A percentile compares a stretch with the other conserved stretches of the same genome.
phyloP scores from a whole-genome alignment of 352 stramenopile species.

The Globisporangium barbulae region DNA sequence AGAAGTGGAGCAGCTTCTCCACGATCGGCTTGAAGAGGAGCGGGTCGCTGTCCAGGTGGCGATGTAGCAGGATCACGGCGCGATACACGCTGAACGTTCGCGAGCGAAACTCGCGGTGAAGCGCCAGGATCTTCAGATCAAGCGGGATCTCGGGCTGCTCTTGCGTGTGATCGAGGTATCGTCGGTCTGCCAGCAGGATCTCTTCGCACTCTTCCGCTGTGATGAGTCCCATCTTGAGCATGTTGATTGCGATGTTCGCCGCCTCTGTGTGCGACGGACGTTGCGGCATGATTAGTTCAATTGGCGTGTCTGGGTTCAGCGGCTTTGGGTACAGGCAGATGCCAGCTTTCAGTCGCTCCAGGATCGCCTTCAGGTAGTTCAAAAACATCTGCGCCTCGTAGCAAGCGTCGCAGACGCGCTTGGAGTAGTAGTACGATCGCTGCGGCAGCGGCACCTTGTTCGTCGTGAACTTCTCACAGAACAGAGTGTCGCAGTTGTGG shows the following conservation, averaged over 20 bases:
- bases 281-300: constrained; percentile 88
- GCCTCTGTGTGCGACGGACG: constrained; percentile 74
- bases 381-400: constrained; percentile 83
- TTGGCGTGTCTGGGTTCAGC: constrained; percentile 79
- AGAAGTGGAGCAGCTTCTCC: constrained; percentile 81
- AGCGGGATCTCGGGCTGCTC: constrained; percentile 84
- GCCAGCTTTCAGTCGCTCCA: constrained; percentile 79
- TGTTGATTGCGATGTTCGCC: constrained; percentile 84
- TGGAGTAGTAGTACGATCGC: constrained; percentile 76
- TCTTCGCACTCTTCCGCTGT: constrained; percentile 87
- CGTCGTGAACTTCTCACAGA: constrained; percentile 79
- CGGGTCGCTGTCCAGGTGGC: constrained; percentile 81
- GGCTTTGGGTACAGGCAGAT: constrained; percentile 86
- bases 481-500: constrained; percentile 75
- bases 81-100: constrained; percentile 81
- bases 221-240: constrained; percentile 80
- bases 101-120: constrained; percentile 86
- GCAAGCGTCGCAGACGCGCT: constrained; percentile 84
- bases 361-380: constrained; percentile 83
- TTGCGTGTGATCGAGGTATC: constrained; percentile 80
- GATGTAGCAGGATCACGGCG: constrained; percentile 82
- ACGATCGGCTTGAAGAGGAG: constrained; percentile 87
- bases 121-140: constrained; percentile 78
- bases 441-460: constrained; percentile 81
- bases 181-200: constrained; percentile 77